phyloP scores from a whole-genome alignment of 192 early-diverging fungal genomes.

The Diversispora eburnea region DNA sequence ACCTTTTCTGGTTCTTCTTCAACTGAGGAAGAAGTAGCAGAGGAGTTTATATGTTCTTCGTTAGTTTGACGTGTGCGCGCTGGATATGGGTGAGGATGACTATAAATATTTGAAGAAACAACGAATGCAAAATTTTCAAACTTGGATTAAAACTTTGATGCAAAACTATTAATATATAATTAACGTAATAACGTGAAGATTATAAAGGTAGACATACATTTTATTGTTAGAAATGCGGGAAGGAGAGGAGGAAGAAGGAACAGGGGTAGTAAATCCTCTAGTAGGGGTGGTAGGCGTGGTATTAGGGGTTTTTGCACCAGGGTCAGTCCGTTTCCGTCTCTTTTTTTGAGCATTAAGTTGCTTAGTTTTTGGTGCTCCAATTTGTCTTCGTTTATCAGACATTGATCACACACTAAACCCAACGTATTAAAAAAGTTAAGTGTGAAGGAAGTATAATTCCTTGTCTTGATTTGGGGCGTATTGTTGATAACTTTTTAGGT shows the following conservation, averaged over 20 bases:
- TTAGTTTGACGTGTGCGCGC: slow-evolving; percentile 6
- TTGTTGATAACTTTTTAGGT: background rate
- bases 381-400: slow-evolving; percentile 30
- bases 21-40: slow-evolving; percentile 13
- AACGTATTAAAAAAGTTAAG: background rate
- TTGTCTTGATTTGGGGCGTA: slow-evolving; percentile 1
- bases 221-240: background rate
- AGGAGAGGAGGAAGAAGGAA: slow-evolving; percentile 8
- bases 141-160: background rate
- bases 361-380: slow-evolving; percentile 20
- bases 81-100: slow-evolving; percentile 7
- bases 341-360: slow-evolving; percentile 27
- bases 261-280: background rate
- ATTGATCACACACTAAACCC: slow-evolving; percentile 4
- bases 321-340: slow-evolving; percentile 19
- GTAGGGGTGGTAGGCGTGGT: background rate
- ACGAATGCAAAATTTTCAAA: background rate
- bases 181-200: background rate
- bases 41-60: slow-evolving; percentile 2
- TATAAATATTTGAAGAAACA: background rate
- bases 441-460: background rate
- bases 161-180: background rate
- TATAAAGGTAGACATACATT: slow-evolving; percentile 9
- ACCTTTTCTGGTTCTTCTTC: slow-evolving; percentile 30
- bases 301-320: background rate